These are phyloP conservation scores for Marvania coccoides DNA, from an alignment of 139 green algal species.

Conservation along the genomic window DNA sequence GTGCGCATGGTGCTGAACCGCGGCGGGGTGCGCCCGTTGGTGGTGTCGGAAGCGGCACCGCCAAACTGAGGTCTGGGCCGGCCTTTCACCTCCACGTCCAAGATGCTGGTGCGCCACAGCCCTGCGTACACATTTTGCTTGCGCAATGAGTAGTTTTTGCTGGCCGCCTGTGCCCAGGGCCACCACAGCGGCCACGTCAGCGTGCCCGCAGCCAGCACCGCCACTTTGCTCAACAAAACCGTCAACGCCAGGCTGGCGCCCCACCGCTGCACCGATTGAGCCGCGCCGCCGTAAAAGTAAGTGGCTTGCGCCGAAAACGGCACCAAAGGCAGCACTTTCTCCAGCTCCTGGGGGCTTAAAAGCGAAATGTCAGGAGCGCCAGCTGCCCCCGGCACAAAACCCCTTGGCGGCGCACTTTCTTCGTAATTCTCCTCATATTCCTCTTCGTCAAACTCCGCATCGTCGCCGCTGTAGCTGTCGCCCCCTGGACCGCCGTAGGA, in stretches of 20 bases:
- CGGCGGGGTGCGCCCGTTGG: neutral
- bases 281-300: conserved; percentile 29
- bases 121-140: conserved; percentile 36
- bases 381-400: neutral
- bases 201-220: conserved; percentile 46
- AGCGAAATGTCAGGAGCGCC: conserved; percentile 20
- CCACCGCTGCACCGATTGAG: conserved; percentile 40
- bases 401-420: neutral
- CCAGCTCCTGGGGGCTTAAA: conserved; percentile 23
- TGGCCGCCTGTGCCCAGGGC: conserved; percentile 44
- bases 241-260: conserved; percentile 39
- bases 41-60: neutral
- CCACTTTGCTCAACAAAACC: conserved; percentile 49
- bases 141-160: conserved; percentile 26
- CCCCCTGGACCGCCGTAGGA: neutral
- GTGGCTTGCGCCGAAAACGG: conserved; percentile 43
- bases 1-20: conserved; percentile 12
- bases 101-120: conserved; percentile 54
- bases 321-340: conserved; percentile 46
- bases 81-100: conserved; percentile 32
- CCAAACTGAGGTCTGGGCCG: conserved; percentile 12
- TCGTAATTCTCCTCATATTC: neutral
- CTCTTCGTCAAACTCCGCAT: neutral
- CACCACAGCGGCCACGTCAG: conserved; percentile 66
- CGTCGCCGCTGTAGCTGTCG: neutral